These are phyloP conservation scores for Herpotrichia juniperi DNA, from an alignment of 2,329 filamentous ascomycete genomes.

Conservation along the genomic window DNA sequence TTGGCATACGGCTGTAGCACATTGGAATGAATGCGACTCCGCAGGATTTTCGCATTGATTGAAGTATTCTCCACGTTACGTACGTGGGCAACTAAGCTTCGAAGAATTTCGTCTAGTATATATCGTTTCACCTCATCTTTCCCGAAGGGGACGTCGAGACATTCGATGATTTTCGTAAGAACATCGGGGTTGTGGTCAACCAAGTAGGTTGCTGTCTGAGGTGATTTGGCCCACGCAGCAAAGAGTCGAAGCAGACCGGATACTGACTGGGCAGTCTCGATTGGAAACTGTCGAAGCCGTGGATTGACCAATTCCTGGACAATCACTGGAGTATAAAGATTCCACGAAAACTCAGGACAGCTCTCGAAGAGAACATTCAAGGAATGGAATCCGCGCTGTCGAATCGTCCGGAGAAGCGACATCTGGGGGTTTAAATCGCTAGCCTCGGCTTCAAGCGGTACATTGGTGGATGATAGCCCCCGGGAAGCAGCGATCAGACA, in stretches of 20 bases:
- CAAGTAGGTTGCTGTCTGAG: slow-evolving; percentile 72
- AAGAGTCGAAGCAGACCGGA: slow-evolving; percentile 84
- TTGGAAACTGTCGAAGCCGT: slow-evolving; percentile 76
- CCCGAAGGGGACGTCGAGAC: slow-evolving; percentile 72
- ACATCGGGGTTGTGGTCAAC: slow-evolving; percentile 64
- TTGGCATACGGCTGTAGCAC: slow-evolving; percentile 72
- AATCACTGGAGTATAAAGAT: slow-evolving; percentile 71
- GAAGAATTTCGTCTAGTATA: slow-evolving; percentile 76
- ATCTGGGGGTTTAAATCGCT: slow-evolving; percentile 35
- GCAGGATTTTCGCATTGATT: slow-evolving; percentile 62
- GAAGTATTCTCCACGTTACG: slow-evolving; percentile 10
- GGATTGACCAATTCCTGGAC: slow-evolving; percentile 78
- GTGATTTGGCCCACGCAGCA: slow-evolving; percentile 76
- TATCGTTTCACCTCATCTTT: slow-evolving; percentile 89
- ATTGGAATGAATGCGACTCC: slow-evolving; percentile 40
- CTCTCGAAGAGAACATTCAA: slow-evolving; percentile 79
- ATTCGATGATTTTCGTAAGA: slow-evolving; percentile 74
- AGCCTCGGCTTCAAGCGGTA: slow-evolving; percentile 39
- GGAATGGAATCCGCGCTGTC: slow-evolving; percentile 80
- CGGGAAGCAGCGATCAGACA: slow-evolving; percentile 74
- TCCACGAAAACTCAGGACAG: slow-evolving; percentile 74
- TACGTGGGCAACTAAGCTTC: slow-evolving; percentile 37
- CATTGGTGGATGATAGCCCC: slow-evolving; percentile 35
- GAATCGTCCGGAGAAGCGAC: slow-evolving; percentile 69
- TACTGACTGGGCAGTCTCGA: slow-evolving; percentile 87